Percentiles rank a stretch among this genome's conserved stretches.
phyloP scores from a whole-genome alignment of 139 green algal species.

The Micractinium sp. region DNA sequence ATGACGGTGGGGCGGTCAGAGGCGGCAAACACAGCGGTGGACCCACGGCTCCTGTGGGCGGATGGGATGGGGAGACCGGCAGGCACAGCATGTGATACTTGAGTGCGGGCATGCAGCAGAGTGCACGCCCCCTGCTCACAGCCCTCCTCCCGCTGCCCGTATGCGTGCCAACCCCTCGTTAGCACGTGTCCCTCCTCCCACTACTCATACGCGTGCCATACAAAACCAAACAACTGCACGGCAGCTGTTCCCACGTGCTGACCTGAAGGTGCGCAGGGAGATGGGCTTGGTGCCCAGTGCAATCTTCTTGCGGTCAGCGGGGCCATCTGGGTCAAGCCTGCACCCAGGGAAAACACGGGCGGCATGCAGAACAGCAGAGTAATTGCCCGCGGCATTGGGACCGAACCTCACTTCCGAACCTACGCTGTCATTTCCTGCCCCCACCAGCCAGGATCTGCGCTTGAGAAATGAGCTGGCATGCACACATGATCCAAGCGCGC shows the following conservation, averaged over 20 bases:
- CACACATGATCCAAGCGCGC: not conserved
- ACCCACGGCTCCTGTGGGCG: constrained; percentile 44
- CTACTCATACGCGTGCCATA: too few species aligned
- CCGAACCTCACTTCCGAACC: too few species aligned
- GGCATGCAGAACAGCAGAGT: not conserved
- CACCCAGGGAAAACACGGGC: not conserved
- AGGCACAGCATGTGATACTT: not conserved
- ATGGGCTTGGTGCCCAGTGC: constrained; percentile 94
- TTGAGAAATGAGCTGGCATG: too few species aligned
- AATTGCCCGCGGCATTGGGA: not conserved
- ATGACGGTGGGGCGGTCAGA: constrained; percentile 96
- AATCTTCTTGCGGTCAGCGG: constrained; percentile 84
- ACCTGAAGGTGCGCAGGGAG: constrained; percentile 79
- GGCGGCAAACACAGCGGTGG: constrained; percentile 89
- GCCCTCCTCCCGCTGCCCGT: too few species aligned
- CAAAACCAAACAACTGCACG: too few species aligned
- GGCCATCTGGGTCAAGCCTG: constrained; percentile 32
- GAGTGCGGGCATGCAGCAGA: not conserved
- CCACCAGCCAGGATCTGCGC: too few species aligned
- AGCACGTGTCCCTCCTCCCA: too few species aligned
- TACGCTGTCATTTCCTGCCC: too few species aligned
- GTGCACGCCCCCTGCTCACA: too few species aligned
- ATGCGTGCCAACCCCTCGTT: too few species aligned
- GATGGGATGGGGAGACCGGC: not conserved
- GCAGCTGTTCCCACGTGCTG: not conserved